Evolutionary conservation across 129 eudicot species (phyloP).

Genomic region (Flaveria brownii): DNA sequence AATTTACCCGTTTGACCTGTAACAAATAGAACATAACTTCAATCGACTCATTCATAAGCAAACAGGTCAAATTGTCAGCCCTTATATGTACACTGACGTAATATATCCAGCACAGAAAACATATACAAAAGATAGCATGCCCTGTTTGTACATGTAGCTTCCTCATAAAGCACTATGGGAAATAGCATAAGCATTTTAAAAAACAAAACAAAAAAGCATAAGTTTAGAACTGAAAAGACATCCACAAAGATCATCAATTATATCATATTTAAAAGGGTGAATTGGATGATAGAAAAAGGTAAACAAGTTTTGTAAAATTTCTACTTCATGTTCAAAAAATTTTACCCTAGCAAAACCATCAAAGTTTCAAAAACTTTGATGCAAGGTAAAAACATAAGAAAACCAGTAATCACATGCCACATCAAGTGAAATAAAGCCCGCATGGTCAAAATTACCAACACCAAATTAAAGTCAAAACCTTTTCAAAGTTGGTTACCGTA

Average conservation of each 20-base stretch:
- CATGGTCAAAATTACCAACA: not conserved
- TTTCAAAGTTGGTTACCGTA: not conserved
- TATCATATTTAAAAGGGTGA: not conserved
- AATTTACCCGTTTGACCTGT: not conserved
- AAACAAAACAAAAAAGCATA: not conserved
- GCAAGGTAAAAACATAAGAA: not conserved
- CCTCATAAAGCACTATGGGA: slow-evolving; percentile 11
- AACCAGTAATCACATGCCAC: not conserved
- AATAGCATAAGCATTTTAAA: not conserved
- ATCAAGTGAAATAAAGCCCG: not conserved
- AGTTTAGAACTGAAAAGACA: not conserved
- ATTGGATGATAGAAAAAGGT: not conserved
- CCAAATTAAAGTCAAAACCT: not conserved
- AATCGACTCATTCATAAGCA: not conserved
- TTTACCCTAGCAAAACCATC: not conserved
- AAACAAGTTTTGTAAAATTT: not conserved
- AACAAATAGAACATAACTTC: not conserved
- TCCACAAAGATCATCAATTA: slow-evolving; percentile 20
- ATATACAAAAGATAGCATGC: not conserved
- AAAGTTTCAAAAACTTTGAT: not conserved
- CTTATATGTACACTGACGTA: not conserved
- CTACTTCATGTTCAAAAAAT: not conserved
- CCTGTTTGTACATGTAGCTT: not conserved
- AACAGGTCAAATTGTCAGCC: not conserved
- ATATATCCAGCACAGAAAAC: not conserved